These are phyloP conservation scores for Ceriops zippeliana DNA, from an alignment of 345 rosid genomes.

Conservation along the genomic window DNA sequence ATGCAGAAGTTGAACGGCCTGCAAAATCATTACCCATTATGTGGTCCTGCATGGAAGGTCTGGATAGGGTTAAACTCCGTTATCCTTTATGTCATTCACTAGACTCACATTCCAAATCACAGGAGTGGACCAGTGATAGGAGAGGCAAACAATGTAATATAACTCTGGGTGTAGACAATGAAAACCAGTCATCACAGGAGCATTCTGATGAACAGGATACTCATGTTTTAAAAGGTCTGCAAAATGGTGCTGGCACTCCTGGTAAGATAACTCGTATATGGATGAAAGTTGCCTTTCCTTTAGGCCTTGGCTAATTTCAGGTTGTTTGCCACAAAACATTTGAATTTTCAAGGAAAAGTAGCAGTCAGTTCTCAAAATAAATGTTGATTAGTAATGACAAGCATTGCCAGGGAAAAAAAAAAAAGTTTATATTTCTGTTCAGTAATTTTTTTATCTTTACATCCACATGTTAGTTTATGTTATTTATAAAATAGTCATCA, in stretches of 20 bases:
- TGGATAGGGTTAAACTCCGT: constrained; percentile 24
- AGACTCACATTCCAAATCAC: constrained; percentile 39
- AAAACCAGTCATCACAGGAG: constrained; percentile 23
- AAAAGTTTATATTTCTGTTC: not conserved
- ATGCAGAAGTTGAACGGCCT: constrained; percentile 36
- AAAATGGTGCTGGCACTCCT: constrained; percentile 36
- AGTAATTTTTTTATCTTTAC: not conserved
- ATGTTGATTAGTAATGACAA: no score
- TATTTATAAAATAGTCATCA: not conserved
- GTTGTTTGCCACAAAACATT: no score
- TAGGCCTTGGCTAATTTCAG: not conserved
- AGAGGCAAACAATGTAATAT: constrained; percentile 31
- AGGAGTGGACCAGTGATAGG: constrained; percentile 35
- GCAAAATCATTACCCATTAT: constrained; percentile 69
- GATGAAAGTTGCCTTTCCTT: not conserved
- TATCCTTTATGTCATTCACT: constrained; percentile 60
- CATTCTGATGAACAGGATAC: constrained; percentile 26
- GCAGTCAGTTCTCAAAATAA: no score
- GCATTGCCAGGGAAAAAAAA: no score
- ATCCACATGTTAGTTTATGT: not conserved
- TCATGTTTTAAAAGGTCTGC: constrained; percentile 32
- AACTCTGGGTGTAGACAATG: constrained; percentile 30
- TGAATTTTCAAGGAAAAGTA: no score
- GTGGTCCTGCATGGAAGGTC: constrained; percentile 27
- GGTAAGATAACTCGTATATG: constrained; percentile 48